Evolutionary conservation across 257 asterid species (phyloP).

Genomic region (Salvia miltiorrhiza): DNA sequence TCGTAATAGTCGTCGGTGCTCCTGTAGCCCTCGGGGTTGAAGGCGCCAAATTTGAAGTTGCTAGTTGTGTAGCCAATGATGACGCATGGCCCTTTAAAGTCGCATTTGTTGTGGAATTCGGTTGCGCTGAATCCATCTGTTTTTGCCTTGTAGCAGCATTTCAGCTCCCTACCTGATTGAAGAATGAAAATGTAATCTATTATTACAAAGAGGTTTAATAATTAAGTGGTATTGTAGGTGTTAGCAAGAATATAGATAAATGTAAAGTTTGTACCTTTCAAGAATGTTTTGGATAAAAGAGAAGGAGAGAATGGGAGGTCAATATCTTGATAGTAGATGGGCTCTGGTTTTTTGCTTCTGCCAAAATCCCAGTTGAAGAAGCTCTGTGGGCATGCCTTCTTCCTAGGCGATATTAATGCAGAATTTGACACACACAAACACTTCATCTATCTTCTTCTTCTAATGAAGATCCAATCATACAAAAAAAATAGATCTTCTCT

Average conservation of each 20-base stretch:
- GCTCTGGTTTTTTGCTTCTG: conserved; percentile 38
- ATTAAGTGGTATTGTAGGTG: no score
- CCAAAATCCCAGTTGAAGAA: conserved; percentile 75
- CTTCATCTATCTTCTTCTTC: conserved; percentile 20
- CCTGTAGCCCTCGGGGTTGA: conserved; percentile 86
- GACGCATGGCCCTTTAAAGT: conserved; percentile 93
- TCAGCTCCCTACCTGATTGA: conserved; percentile 51
- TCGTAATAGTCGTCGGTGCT: conserved; percentile 90
- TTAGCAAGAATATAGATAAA: no score
- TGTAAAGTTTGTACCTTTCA: conserved; percentile 43
- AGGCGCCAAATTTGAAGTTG: conserved; percentile 76
- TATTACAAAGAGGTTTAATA: no score
- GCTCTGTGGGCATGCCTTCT: conserved; percentile 34
- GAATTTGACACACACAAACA: conserved; percentile 35
- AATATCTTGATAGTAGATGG: conserved; percentile 47
- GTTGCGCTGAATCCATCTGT: conserved; percentile 83
- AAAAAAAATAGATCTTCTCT: not conserved
- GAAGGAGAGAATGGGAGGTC: conserved; percentile 71
- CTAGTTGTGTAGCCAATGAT: conserved; percentile 65
- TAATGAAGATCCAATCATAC: not conserved
- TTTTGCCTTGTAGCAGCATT: conserved; percentile 84
- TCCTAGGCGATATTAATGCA: conserved; percentile 6
- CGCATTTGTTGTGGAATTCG: conserved; percentile 67
- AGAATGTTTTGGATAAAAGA: conserved; percentile 58
- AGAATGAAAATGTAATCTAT: no score